Evolutionary conservation across 2,329 filamentous ascomycete genomes (phyloP).

Genomic region (Nothophoma quercina): DNA sequence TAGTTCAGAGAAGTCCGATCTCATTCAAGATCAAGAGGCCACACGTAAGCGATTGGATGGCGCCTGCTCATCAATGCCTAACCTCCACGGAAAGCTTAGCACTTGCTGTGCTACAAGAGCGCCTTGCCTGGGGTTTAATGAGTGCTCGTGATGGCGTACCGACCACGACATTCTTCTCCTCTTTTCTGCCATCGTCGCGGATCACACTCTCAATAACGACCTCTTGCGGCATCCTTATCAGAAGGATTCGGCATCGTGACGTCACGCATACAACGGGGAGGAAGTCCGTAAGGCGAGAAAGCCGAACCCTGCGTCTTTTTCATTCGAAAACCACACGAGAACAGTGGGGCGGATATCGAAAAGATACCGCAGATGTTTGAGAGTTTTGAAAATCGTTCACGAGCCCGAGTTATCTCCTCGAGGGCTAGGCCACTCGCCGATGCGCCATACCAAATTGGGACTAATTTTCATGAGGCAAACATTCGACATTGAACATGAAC

Average conservation of each 20-base stretch:
- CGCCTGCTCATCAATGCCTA: too few relatives aligned
- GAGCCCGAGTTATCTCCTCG: conserved; percentile 16
- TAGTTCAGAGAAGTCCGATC: neutral
- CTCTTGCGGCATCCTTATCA: neutral
- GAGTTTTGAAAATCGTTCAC: conserved; percentile 6
- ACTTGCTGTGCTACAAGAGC: too few relatives aligned
- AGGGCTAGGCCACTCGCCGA: neutral
- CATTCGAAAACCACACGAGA: conserved; percentile 4
- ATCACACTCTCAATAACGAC: neutral
- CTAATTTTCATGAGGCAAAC: conserved; percentile 3
- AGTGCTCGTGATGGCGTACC: too few relatives aligned
- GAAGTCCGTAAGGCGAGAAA: conserved; percentile 15
- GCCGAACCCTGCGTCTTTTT: conserved; percentile 1
- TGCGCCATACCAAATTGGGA: neutral
- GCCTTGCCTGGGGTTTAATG: too few relatives aligned
- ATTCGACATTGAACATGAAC: conserved; percentile 7
- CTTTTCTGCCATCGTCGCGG: neutral
- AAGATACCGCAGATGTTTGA: conserved; percentile 9
- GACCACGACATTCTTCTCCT: neutral
- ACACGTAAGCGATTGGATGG: too few relatives aligned
- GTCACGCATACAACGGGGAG: conserved; percentile 5
- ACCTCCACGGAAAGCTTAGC: too few relatives aligned
- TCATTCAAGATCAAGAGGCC: too few relatives aligned
- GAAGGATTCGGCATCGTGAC: conserved; percentile 4
- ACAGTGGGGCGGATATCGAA: conserved; percentile 14